Conservation (phyloP, 2,329 filamentous ascomycete genomes). For the Alternaria tenuissima region DNA sequence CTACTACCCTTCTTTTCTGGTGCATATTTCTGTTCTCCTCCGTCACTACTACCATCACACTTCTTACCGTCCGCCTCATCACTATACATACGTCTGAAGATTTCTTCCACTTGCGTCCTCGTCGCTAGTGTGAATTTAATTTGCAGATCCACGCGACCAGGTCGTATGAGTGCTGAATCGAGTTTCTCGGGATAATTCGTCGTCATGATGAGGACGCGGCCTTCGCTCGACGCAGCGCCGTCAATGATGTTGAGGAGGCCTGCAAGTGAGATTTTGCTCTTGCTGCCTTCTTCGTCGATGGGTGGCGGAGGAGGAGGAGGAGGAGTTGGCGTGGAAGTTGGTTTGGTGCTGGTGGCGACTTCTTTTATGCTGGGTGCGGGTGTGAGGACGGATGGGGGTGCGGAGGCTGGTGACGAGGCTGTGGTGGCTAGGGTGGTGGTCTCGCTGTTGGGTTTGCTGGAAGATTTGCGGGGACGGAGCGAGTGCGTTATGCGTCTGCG, state of each 20-base stretch:
- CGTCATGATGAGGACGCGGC: constrained; percentile 39
- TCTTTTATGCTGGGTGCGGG: not conserved
- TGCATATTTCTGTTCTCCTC: not conserved
- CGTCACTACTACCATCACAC: not conserved
- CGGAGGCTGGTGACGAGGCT: not conserved
- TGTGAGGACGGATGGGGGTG: not conserved
- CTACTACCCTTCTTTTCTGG: not conserved
- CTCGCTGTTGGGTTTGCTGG: constrained; percentile 4
- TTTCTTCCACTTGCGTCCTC: constrained; percentile 11
- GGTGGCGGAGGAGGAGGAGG: not conserved
- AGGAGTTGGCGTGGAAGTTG: no score
- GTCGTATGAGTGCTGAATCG: constrained; percentile 66
- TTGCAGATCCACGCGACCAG: constrained; percentile 66
- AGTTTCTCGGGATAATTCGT: constrained; percentile 36
- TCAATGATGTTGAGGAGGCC: constrained; percentile 86
- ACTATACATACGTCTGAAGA: constrained; percentile 34
- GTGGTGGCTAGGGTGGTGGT: constrained; percentile 9
- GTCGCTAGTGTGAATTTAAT: constrained; percentile 30
- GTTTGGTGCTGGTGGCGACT: not conserved
- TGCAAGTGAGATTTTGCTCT: constrained; percentile 72
- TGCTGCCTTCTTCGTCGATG: not conserved
- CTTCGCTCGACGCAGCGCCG: constrained; percentile 80
- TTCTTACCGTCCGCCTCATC: not conserved
- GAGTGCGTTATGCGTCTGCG: constrained; percentile 3
- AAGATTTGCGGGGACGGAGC: not conserved